Evolutionary conservation across 2,329 filamentous ascomycete genomes (phyloP), one percentile per base, ranked within the genome.

Genomic region (Xylariales sp.): DNA sequence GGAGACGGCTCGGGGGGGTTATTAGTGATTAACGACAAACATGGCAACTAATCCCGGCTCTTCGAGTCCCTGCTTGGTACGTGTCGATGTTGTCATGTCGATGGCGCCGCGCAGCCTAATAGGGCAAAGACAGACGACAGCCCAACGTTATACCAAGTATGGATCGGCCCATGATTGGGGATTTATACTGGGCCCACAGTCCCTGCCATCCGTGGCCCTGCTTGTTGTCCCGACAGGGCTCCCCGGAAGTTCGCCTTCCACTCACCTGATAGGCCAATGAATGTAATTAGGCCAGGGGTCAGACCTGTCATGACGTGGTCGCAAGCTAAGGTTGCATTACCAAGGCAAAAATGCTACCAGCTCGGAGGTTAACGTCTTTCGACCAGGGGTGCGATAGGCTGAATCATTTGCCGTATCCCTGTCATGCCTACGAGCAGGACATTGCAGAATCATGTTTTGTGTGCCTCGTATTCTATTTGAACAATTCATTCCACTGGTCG

Each of bases 251-350:
- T n/a, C 14, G 15, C n/a, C 10, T 25, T 15, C n/a, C 20, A 15
- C 33, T 29, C 28, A n/a, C 27, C 6, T 50, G 25, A 54, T 58
- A 55, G 53, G 54, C 16, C 21, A 16, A n/a, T 25, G 10, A 11
- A 31, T 35, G 21, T 25, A 34, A 43, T 35, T n/a, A 14, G 24
- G 40, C 34, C 49, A 50, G 49, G 50, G 51, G 46, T 41, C 9
- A 34, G 27, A 19, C 42, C 49, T 43, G 46, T 43, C 36, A 55
- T 59, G 57, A 58, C 57, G 55, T 56, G n/a, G n/a, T n/a, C n/a
- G n/a, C n/a, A n/a, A n/a, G n/a, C n/a, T n/a, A n/a, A n/a, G n/a
- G n/a, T n/a, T n/a, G n/a, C n/a, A n/a, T n/a, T n/a, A n/a, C n/a
- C n/a, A n/a, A n/a, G n/a, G n/a, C n/a, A n/a, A n/a, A n/a, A n/a